Evolutionary conservation across 768 basidiomycete species (phyloP).

Genomic region (Leccinum longicurvipes): DNA sequence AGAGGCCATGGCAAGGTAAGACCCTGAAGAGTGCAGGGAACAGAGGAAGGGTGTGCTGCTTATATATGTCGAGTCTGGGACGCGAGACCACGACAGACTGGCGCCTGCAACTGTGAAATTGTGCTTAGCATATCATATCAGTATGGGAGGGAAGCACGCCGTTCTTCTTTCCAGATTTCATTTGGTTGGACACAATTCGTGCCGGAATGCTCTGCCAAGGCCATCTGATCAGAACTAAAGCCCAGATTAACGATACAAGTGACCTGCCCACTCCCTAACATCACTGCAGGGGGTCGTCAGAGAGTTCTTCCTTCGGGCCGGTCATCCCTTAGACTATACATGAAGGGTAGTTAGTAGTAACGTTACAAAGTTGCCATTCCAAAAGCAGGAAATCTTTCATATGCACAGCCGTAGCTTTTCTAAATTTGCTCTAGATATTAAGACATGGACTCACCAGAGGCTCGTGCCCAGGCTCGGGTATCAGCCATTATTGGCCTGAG

Average conservation of each 20-base stretch:
- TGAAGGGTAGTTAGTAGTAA: neutral
- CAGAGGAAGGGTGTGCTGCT: neutral
- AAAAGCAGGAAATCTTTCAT: neutral
- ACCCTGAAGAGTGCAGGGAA: neutral
- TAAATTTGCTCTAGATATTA: neutral
- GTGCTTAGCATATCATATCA: neutral
- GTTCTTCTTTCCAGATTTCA: neutral
- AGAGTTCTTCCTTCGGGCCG: neutral
- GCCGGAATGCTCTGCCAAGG: neutral
- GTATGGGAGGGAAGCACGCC: conserved; percentile 25
- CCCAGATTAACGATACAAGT: neutral
- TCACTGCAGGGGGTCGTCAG: neutral
- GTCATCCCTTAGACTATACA: too few relatives aligned
- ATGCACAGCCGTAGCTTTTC: neutral
- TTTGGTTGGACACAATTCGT: neutral
- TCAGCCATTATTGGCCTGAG: neutral
- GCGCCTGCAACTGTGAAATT: neutral
- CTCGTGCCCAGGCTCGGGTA: too few relatives aligned
- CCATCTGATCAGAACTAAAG: neutral
- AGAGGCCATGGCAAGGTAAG: conserved; percentile 31
- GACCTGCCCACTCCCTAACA: neutral
- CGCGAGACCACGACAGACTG: neutral
- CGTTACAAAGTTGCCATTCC: neutral
- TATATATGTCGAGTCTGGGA: neutral
- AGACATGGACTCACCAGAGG: neutral